Percentiles rank a stretch among this genome's conserved stretches.
Evolutionary conservation across 768 basidiomycete species (phyloP).

Genomic region (Chalciporus chontae): DNA sequence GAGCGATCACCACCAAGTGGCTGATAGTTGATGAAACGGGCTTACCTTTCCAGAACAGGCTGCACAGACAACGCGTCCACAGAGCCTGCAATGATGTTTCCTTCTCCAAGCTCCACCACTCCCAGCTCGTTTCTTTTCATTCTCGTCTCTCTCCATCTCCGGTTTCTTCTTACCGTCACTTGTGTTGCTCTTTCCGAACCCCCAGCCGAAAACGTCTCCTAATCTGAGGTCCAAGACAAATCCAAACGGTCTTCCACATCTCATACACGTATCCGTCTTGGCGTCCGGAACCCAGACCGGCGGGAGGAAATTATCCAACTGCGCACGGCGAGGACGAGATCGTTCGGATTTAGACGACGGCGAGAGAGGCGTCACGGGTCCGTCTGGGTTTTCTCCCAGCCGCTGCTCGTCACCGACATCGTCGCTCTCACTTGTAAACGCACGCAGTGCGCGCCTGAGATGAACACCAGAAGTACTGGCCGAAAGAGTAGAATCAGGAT

Average conservation of each 20-base stretch:
- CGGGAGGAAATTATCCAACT: constrained; percentile 64
- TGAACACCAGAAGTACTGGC: constrained; percentile 75
- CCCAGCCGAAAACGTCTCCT: constrained; percentile 28
- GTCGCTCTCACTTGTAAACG: constrained; percentile 51
- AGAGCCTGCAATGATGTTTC: constrained; percentile 84
- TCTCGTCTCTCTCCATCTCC: constrained; percentile 5
- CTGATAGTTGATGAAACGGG: constrained; percentile 8
- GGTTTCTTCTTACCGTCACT: constrained; percentile 13
- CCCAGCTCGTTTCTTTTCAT: constrained; percentile 10
- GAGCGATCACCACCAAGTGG: not conserved
- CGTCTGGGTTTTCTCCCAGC: constrained; percentile 37
- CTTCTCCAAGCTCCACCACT: constrained; percentile 42
- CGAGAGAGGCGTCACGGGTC: constrained; percentile 35
- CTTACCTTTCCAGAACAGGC: constrained; percentile 72
- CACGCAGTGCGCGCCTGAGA: constrained; percentile 68
- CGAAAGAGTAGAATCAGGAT: constrained; percentile 79
- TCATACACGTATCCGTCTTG: constrained; percentile 81
- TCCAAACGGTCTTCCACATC: constrained; percentile 73
- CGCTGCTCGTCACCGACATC: constrained; percentile 36
- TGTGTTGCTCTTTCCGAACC: constrained; percentile 32
- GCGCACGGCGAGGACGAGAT: constrained; percentile 23
- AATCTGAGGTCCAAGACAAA: constrained; percentile 33
- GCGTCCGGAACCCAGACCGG: constrained; percentile 92
- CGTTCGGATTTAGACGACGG: not conserved
- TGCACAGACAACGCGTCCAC: constrained; percentile 85